Percentiles rank a stretch among this genome's conserved stretches.
Conservation (phyloP, 306 rosid genomes). For the Lablab purpureus region DNA sequence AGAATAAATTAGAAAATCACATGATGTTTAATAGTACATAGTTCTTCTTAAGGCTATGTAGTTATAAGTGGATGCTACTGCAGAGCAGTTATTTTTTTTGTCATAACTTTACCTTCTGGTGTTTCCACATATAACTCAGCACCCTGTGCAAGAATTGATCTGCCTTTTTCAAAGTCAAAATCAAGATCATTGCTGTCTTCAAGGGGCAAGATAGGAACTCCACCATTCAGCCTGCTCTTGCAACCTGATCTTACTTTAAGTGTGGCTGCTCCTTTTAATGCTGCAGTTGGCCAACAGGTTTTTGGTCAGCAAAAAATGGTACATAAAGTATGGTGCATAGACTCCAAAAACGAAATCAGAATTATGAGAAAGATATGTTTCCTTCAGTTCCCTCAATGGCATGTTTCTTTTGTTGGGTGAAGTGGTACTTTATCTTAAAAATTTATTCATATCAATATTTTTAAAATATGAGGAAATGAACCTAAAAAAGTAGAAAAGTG, state of each 20-base stretch:
- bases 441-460: not conserved
- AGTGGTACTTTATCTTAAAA: conserved; percentile 30
- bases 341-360: conserved; percentile 3
- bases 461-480: not conserved
- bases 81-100: not conserved
- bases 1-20: conserved; percentile 12
- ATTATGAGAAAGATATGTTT: conserved; percentile 9
- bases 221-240: conserved; percentile 68
- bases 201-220: conserved; percentile 72
- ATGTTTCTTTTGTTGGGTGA: conserved; percentile 37
- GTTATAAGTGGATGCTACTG: not conserved
- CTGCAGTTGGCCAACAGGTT: conserved; percentile 49
- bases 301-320: conserved; percentile 12
- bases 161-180: conserved; percentile 72
- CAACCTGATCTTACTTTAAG: conserved; percentile 85
- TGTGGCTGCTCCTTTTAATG: conserved; percentile 88
- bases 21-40: not conserved
- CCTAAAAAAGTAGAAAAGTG: conserved; percentile 28
- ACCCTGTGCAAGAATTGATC: conserved; percentile 70
- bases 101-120: conserved; percentile 71
- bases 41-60: conserved; percentile 6
- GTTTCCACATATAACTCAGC: conserved; percentile 71
- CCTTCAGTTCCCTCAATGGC: conserved; percentile 25
- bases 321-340: conserved; percentile 5
- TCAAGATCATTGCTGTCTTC: conserved; percentile 70